Evolutionary conservation across 768 basidiomycete species (phyloP).

Genomic region (Mycena rebaudengoi): DNA sequence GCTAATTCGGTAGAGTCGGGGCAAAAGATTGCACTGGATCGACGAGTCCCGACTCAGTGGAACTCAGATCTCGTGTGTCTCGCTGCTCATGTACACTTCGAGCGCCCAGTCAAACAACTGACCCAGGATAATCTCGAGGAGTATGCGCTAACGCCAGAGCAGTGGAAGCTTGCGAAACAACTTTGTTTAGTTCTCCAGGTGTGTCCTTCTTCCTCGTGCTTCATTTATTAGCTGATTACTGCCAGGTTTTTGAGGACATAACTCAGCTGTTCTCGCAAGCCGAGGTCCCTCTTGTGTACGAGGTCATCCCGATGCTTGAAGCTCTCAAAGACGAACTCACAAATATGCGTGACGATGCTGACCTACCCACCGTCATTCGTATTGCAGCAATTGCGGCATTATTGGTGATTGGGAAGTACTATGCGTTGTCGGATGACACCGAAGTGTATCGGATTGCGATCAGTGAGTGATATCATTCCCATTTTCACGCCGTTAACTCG

Average conservation of each 20-base stretch:
- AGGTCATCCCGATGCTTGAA: constrained; percentile 30
- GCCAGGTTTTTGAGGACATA: constrained; percentile 33
- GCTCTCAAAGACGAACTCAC: constrained; percentile 18
- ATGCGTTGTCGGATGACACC: constrained; percentile 31
- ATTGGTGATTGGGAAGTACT: constrained; percentile 29
- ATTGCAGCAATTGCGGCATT: constrained; percentile 16
- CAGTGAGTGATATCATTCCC: constrained; percentile 5
- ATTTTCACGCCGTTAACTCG: background rate
- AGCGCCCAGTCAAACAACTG: constrained; percentile 30
- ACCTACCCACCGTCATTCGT: constrained; percentile 10
- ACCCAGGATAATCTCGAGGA: constrained; percentile 24
- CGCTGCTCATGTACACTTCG: constrained; percentile 34
- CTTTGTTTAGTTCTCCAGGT: constrained; percentile 35
- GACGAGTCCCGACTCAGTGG: constrained; percentile 40
- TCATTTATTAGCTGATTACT: background rate
- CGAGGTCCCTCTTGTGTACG: constrained; percentile 27
- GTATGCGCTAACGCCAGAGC: constrained; percentile 30
- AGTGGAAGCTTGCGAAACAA: constrained; percentile 37
- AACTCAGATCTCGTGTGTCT: constrained; percentile 40
- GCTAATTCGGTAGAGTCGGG: constrained; percentile 4
- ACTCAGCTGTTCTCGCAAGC: constrained; percentile 35
- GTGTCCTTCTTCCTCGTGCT: background rate
- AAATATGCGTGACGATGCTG: constrained; percentile 13
- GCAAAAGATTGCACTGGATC: constrained; percentile 27
- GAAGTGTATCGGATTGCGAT: constrained; percentile 34